These are phyloP conservation scores for Coniosporium tulheliwenetii DNA, from an alignment of 2,329 filamentous ascomycete species.

Conservation along the genomic window DNA sequence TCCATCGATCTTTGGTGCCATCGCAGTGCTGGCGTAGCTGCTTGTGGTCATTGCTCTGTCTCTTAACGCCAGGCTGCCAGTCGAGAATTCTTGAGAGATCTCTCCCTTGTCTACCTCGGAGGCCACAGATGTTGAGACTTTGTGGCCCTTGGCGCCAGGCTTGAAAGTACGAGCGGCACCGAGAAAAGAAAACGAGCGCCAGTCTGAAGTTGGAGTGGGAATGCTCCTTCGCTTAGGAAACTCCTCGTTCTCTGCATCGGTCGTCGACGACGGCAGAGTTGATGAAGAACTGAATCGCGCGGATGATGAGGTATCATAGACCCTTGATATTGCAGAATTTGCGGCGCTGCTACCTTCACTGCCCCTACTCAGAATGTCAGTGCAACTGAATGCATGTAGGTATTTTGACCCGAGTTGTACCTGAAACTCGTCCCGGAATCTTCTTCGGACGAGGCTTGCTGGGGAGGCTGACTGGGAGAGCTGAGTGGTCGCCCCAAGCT, in stretches of 20 bases:
- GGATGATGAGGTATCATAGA: constrained; percentile 25
- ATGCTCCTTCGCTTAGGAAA: constrained; percentile 18
- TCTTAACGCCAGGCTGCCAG: no score
- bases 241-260: constrained; percentile 26
- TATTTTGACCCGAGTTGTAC: constrained; percentile 12
- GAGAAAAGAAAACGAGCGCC: constrained; percentile 9
- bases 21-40: constrained; percentile 24
- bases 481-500: constrained; percentile 16
- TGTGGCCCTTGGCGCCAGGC: constrained; percentile 5
- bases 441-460: constrained; percentile 17
- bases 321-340: constrained; percentile 29
- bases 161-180: neutral
- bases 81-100: constrained; percentile 16
- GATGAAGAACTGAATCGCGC: constrained; percentile 39
- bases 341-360: constrained; percentile 32
- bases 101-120: constrained; percentile 4
- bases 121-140: constrained; percentile 1
- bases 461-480: constrained; percentile 16
- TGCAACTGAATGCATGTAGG: constrained; percentile 13
- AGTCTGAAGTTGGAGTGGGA: constrained; percentile 7
- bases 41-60: constrained; percentile 19
- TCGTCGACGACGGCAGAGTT: constrained; percentile 39
- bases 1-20: constrained; percentile 11
- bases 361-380: constrained; percentile 21
- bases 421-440: constrained; percentile 14